A percentile compares a stretch with the other conserved stretches of the same genome.
Conservation (phyloP, 140 eudicot species). For the Artemisia princeps region DNA sequence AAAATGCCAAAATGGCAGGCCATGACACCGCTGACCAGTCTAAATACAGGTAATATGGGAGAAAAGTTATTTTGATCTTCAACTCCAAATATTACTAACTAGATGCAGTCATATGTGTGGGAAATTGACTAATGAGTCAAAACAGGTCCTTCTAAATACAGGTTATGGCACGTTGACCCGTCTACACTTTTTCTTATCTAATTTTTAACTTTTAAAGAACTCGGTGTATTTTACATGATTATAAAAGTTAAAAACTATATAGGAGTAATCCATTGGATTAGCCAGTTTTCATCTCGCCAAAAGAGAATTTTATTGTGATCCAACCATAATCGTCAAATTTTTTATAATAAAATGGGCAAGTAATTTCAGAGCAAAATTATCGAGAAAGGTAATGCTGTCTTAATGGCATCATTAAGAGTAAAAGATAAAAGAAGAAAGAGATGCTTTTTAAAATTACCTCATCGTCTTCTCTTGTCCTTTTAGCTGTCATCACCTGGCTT, state of each 20-base stretch:
- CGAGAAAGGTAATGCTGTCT: not conserved
- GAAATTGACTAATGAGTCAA: not conserved
- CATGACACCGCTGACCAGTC: not conserved
- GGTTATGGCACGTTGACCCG: not conserved
- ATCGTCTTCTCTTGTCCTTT: constrained; percentile 68
- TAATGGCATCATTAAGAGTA: not conserved
- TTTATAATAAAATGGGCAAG: not conserved
- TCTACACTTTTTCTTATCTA: not conserved
- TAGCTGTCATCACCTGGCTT: constrained; percentile 32
- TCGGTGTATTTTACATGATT: not conserved
- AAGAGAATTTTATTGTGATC: not conserved
- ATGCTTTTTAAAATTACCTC: constrained; percentile 40
- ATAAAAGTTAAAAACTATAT: not conserved
- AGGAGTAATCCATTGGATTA: too few relatives aligned
- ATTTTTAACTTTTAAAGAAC: not conserved
- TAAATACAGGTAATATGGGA: not conserved
- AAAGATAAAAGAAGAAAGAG: not conserved
- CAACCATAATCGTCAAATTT: not conserved
- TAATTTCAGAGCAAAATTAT: constrained; percentile 14
- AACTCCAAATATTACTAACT: not conserved
- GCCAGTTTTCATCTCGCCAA: not conserved
- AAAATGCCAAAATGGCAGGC: not conserved
- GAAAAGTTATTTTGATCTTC: not conserved
- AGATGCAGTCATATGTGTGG: not conserved
- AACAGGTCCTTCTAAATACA: not conserved